These are phyloP conservation scores for Fusarium begoniae DNA, from an alignment of 2,329 filamentous ascomycete genomes.

Conservation along the genomic window DNA sequence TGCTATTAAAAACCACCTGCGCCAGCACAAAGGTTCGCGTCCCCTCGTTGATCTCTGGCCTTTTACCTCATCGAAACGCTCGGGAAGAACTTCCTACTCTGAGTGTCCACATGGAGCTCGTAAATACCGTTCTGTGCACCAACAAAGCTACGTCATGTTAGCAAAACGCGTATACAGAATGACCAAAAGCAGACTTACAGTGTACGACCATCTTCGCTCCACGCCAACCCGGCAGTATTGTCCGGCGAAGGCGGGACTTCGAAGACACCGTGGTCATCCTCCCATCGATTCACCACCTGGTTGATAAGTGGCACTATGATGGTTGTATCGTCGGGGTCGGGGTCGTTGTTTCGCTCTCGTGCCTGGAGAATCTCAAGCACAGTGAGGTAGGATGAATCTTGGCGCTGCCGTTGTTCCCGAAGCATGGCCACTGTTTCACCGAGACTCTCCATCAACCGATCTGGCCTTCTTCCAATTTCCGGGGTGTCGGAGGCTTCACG, in stretches of 20 bases:
- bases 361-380: slow-evolving; percentile 52
- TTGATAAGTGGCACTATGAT: slow-evolving; percentile 51
- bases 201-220: slow-evolving; percentile 68
- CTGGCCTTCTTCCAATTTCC: slow-evolving; percentile 37
- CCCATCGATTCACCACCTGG: slow-evolving; percentile 50
- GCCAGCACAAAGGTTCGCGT: not conserved
- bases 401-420: slow-evolving; percentile 48
- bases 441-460: slow-evolving; percentile 48
- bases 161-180: not conserved
- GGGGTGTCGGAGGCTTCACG: slow-evolving; percentile 42
- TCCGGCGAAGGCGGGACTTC: slow-evolving; percentile 58
- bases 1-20: slow-evolving; percentile 11
- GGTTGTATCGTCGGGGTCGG: slow-evolving; percentile 49
- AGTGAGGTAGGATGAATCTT: slow-evolving; percentile 49
- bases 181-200: slow-evolving; percentile 57
- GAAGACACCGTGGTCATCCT: slow-evolving; percentile 55
- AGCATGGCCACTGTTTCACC: slow-evolving; percentile 50
- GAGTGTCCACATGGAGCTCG: slow-evolving; percentile 74
- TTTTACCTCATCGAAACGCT: slow-evolving; percentile 63
- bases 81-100: slow-evolving; percentile 67
- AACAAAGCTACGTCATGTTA: slow-evolving; percentile 59
- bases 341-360: slow-evolving; percentile 45
- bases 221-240: slow-evolving; percentile 69
- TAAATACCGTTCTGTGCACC: slow-evolving; percentile 79
- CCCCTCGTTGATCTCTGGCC: not conserved